Base-by-base conservation (phyloP, 805 yeast genomes). In the Metschnikowia chrysomelidarum region DNA sequence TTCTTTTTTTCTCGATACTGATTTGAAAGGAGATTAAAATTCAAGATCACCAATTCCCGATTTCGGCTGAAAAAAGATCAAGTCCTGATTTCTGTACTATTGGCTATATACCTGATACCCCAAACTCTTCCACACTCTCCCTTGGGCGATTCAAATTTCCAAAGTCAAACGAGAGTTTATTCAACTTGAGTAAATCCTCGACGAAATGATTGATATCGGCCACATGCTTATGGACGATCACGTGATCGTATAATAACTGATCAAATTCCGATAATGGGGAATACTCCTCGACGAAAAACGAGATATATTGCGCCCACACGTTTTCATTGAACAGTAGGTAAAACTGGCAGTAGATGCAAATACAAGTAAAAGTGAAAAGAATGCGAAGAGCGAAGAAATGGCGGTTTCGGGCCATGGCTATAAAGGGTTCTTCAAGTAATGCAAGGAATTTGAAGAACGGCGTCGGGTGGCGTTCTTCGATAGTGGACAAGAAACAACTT, bases 371-470 rank as follows among this genome's bases (percentile, higher is more conserved):
- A 0, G 46, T 35, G 32, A 39, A 57, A 10, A 65, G 30, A 2
- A 61, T 7, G 20, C 60, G 42, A 15, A 59, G 38, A 0, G 67
- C 65, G 24, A 51, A 50, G 24, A 39, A 49, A 27, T 60, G 39
- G 22, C 52, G 44, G 3, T 17, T 12, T 24, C 57, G 44, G 4
- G 57, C 39, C 38, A 60, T 32, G 7, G 31, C 44, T 5, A 41
- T 38, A 27, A 53, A 54, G 5, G 42, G 41, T 4, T 39, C 37
- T 3, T 40, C 36, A 9, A 56, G 8, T 9, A 50, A 10, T 7
- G 59, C 36, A 7, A 58, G 27, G 53, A 62, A 59, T 34, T 55
- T 43, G 39, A 50, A 61, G 5, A 62, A 27, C 5, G 69, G 70
- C 9, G 61, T 41, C 2, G 67, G 66, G 32, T 51, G 53, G 34